These are phyloP conservation scores for Podospora australis DNA, from an alignment of 495 filamentous ascomycete species.

Conservation along the genomic window DNA sequence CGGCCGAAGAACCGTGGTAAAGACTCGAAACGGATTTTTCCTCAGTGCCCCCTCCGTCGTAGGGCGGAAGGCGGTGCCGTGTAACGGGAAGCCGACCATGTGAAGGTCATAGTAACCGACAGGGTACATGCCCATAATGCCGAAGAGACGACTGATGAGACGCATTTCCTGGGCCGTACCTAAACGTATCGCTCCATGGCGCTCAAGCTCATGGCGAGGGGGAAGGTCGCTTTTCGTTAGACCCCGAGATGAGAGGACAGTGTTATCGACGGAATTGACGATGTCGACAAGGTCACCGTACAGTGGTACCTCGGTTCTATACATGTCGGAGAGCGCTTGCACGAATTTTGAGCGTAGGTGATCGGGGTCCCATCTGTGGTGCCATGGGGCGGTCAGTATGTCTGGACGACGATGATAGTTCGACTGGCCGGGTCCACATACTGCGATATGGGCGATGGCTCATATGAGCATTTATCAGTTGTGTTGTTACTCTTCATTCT, in stretches of 20 bases:
- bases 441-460: no score
- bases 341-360: slow-evolving; percentile 30
- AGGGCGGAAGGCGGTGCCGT: slow-evolving; percentile 39
- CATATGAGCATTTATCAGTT: no score
- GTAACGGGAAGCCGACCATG: slow-evolving; percentile 37
- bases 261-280: slow-evolving; percentile 28
- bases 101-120: slow-evolving; percentile 42
- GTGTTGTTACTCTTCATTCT: no score
- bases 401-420: no score
- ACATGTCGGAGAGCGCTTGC: slow-evolving; percentile 36
- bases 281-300: slow-evolving; percentile 34
- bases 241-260: slow-evolving; percentile 11
- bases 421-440: no score
- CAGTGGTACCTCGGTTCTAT: slow-evolving; percentile 35
- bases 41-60: slow-evolving; percentile 21
- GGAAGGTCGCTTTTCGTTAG: slow-evolving; percentile 14
- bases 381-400: neutral
- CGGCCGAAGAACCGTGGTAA: slow-evolving; percentile 36
- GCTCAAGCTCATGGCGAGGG: slow-evolving; percentile 30
- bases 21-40: slow-evolving; percentile 38
- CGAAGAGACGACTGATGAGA: slow-evolving; percentile 35
- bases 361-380: slow-evolving; percentile 8
- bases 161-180: slow-evolving; percentile 34
- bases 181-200: slow-evolving; percentile 41
- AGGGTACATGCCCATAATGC: slow-evolving; percentile 37